Percentiles rank a stretch among this genome's conserved stretches.
phyloP scores from a whole-genome alignment of 176 grass and related monocot genomes.

The Ensete glaucum region DNA sequence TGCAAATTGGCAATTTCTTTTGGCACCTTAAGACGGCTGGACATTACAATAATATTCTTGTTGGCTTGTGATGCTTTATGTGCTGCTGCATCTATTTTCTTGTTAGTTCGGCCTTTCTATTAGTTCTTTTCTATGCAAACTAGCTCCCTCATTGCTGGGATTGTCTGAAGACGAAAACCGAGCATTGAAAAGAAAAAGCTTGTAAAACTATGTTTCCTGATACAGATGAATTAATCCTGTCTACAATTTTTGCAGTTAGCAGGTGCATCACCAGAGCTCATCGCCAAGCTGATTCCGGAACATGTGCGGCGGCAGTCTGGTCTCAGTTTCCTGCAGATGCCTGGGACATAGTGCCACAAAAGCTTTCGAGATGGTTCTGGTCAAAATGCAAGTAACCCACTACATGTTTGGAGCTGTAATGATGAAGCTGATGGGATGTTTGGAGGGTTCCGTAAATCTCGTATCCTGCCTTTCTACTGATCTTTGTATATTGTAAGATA shows the following conservation, averaged over 20 bases:
- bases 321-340: slow-evolving; percentile 39
- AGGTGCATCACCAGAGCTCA: slow-evolving; percentile 56
- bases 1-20: background rate
- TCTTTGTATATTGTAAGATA: too few species aligned
- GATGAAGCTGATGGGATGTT: too few species aligned
- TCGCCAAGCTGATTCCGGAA: slow-evolving; percentile 63
- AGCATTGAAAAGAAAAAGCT: background rate
- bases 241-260: slow-evolving; percentile 42
- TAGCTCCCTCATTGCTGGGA: background rate
- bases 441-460: too few species aligned
- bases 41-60: background rate
- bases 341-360: background rate
- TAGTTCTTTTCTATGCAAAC: background rate
- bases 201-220: background rate
- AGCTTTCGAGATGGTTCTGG: background rate
- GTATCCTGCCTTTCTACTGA: background rate
- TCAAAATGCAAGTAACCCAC: background rate
- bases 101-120: background rate
- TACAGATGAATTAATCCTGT: background rate
- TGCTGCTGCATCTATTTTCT: background rate
- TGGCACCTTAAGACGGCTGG: background rate
- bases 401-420: too few species aligned
- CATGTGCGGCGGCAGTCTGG: slow-evolving; percentile 63
- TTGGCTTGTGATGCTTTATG: background rate
- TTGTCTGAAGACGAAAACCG: background rate